Percentiles rank a stretch among this genome's conserved stretches.
phyloP scores from a whole-genome alignment of 2,329 filamentous ascomycete genomes.

The Stenocarpella maydis region DNA sequence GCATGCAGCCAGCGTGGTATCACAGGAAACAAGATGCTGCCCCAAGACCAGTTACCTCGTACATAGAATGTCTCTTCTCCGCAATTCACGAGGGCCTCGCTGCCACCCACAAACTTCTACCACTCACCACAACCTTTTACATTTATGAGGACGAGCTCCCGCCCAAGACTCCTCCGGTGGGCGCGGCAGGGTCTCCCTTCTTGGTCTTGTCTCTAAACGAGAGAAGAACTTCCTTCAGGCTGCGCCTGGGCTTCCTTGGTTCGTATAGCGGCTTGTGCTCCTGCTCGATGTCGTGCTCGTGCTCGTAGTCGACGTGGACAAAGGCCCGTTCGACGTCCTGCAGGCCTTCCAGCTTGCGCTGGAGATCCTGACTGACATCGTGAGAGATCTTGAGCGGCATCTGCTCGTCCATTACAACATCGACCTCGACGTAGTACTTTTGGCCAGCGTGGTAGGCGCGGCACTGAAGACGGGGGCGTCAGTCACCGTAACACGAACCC shows the following conservation, averaged over 20 bases:
- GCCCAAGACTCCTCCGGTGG: conserved; percentile 1
- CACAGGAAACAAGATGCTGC: conserved; percentile 23
- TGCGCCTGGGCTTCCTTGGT: conserved; percentile 43
- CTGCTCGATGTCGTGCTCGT: conserved; percentile 50
- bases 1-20: conserved; percentile 25
- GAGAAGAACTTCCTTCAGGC: conserved; percentile 47
- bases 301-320: conserved; percentile 56
- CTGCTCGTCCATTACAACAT: conserved; percentile 66
- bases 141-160: background rate
- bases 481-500: background rate
- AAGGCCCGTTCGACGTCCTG: conserved; percentile 54
- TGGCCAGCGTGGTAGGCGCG: conserved; percentile 69
- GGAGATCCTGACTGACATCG: conserved; percentile 66
- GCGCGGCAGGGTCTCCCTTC: background rate
- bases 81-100: background rate
- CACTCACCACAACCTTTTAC: background rate
- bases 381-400: conserved; percentile 64
- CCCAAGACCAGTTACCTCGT: background rate
- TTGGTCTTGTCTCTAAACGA: conserved; percentile 42
- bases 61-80: fast-evolving
- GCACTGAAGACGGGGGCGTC: conserved; percentile 45
- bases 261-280: conserved; percentile 55
- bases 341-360: conserved; percentile 66
- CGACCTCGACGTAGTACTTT: conserved; percentile 69
- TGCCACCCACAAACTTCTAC: background rate